A percentile compares a stretch with the other conserved stretches of the same genome.
phyloP scores from a whole-genome alignment of 192 early-diverging fungal species.

The Entomortierella chlamydospora region DNA sequence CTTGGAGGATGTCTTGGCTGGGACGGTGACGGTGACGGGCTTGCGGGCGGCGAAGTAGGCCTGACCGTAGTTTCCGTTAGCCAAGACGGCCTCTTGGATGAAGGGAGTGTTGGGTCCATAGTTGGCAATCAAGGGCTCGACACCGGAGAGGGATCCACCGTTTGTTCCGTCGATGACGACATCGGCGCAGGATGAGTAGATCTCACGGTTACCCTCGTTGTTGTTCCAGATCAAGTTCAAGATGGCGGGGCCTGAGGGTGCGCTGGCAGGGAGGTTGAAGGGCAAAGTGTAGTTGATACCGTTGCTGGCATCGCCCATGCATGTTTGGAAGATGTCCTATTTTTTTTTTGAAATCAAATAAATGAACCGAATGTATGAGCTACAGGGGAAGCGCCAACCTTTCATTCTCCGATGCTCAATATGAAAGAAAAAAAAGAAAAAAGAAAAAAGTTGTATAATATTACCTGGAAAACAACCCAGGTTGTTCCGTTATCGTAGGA shows the following conservation, averaged over 20 bases:
- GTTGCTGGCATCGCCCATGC: conserved; percentile 29
- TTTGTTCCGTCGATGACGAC: conserved; percentile 41
- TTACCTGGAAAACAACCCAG: conserved; percentile 50
- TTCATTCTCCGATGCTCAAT: no score
- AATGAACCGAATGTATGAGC: neutral
- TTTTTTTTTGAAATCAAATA: neutral
- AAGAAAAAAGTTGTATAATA: no score
- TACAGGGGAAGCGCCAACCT: no score
- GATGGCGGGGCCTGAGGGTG: conserved; percentile 40
- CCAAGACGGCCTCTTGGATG: conserved; percentile 20
- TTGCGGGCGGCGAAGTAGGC: conserved; percentile 34
- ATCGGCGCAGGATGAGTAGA: conserved; percentile 44
- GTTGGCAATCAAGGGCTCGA: conserved; percentile 43
- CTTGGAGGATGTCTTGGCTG: neutral
- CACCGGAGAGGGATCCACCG: conserved; percentile 47
- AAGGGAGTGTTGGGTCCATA: conserved; percentile 48
- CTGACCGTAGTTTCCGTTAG: conserved; percentile 34
- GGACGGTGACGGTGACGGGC: conserved; percentile 37
- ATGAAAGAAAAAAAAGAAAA: no score
- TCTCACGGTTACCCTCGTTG: conserved; percentile 54
- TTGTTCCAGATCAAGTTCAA: conserved; percentile 53
- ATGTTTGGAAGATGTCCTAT: conserved; percentile 25
- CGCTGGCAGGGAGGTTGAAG: conserved; percentile 38
- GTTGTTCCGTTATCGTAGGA: conserved; percentile 42
- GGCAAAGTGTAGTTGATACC: conserved; percentile 15